Evolutionary conservation across 345 rosid species (phyloP).

Genomic region (Salix arbutifolia): DNA sequence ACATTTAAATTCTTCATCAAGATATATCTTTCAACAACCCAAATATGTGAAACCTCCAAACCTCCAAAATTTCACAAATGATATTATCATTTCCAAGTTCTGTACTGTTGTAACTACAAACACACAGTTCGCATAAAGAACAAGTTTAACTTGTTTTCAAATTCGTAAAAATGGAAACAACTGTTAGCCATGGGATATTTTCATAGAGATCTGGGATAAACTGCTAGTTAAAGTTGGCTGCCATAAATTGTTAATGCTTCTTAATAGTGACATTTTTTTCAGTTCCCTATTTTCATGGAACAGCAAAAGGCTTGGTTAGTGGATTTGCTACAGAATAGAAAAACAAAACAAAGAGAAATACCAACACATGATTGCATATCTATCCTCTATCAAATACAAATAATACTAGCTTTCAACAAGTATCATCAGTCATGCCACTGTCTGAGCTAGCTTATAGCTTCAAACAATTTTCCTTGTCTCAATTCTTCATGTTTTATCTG

Average conservation of each 20-base stretch:
- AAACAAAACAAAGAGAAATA: neutral
- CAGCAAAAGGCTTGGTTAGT: neutral
- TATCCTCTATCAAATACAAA: neutral
- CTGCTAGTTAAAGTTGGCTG: neutral
- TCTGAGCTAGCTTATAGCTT: neutral
- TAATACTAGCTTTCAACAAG: neutral
- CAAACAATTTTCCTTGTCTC: neutral
- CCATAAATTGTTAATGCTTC: neutral
- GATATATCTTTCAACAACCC: neutral
- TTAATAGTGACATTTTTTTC: neutral
- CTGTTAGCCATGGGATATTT: neutral
- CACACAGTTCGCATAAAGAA: neutral
- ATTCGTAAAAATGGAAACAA: neutral
- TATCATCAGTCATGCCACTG: neutral
- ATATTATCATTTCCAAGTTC: neutral
- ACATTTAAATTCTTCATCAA: neutral
- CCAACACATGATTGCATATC: neutral
- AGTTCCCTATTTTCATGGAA: neutral
- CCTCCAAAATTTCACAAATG: neutral
- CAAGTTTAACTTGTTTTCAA: neutral
- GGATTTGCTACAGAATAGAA: neutral
- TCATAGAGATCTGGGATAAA: neutral
- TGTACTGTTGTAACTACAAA: neutral
- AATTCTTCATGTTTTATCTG: neutral
- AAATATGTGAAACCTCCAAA: neutral